Evolutionary conservation across 495 filamentous ascomycete species (phyloP), one percentile per base, ranked within the genome.

Genomic region (Oidiodendron maius): DNA sequence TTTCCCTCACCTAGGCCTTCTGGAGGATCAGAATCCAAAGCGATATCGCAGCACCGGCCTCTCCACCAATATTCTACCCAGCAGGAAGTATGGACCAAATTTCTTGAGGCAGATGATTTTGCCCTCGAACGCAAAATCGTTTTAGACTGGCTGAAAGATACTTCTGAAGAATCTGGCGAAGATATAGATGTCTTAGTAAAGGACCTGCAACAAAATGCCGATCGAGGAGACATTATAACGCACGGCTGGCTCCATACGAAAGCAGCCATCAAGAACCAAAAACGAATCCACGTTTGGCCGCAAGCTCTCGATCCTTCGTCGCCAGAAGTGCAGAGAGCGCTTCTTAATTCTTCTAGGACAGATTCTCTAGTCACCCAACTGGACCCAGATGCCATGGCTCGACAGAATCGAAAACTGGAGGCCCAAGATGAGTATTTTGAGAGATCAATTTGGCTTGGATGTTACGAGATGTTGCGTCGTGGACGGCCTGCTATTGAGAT

Each of bases 201-300:
- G 47, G 79, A 87, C 53, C 77, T 89, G 61, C 85, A 67, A 78
- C 87, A 64, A 64, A 82, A 69, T 68, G 82, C 61, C 64, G 81
- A 69, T 69, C 79, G 58, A 53, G 70, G 72, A 2, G 75, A 81
- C 44, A 80, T 86, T 1, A 85, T 91, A 68, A 78, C 86, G 10
- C 81, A 87, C 60, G 90, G 91, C 21, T 96, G 91, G 91, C 74
- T 96, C 20, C 86, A 94, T 60, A 95, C 94, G 1, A 87, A 88
- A 52, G 82, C 85, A 57, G 82, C 83, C 15, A 86, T 98, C 62
- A 98, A 98, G 69, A 76, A 82, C 28, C 81, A 88, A 63, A 98
- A 97, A 67, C 83, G 86, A 41, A 58, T 93, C 63, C 76, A 64
- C 71, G 66, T 62, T 28, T 79, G 77, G 75, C 77, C 82, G 32